Evolutionary conservation across 2,329 filamentous ascomycete species (phyloP).

Genomic region (Lecanoromycetidae sp.): DNA sequence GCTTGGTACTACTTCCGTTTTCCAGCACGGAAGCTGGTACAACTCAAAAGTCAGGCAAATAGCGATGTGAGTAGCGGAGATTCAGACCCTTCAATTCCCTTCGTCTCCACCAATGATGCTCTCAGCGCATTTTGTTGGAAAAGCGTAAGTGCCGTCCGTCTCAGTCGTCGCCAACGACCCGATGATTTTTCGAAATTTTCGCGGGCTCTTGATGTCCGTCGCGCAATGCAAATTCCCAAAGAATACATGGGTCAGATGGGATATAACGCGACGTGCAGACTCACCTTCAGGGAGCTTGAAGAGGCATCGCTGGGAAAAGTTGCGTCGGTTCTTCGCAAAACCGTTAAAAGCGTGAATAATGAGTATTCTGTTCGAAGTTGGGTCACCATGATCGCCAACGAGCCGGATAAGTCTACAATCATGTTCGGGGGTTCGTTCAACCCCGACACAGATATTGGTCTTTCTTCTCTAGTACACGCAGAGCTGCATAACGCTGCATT

Average conservation of each 20-base stretch:
- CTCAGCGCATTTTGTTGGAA: slow-evolving; percentile 43
- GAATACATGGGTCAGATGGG: slow-evolving; percentile 39
- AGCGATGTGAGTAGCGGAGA: too few relatives aligned
- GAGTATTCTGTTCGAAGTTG: slow-evolving; percentile 30
- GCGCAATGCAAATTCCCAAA: slow-evolving; percentile 30
- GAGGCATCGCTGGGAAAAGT: slow-evolving; percentile 26
- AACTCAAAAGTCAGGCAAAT: too few relatives aligned
- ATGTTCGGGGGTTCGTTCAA: slow-evolving; percentile 29
- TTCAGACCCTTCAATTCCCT: too few relatives aligned
- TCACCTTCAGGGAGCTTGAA: slow-evolving; percentile 23
- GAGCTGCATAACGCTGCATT: slow-evolving; percentile 38
- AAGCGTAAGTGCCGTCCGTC: slow-evolving; percentile 31
- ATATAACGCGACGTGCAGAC: slow-evolving; percentile 34
- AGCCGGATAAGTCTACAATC: slow-evolving; percentile 28
- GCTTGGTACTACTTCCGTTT: slow-evolving; percentile 1
- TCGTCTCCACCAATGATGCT: slow-evolving; percentile 43
- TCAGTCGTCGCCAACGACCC: slow-evolving; percentile 24
- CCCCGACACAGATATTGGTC: slow-evolving; percentile 34
- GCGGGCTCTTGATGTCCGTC: slow-evolving; percentile 40
- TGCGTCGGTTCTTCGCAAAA: slow-evolving; percentile 30
- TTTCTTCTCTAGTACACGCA: slow-evolving; percentile 45
- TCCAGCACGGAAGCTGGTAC: too few relatives aligned
- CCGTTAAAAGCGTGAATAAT: slow-evolving; percentile 27
- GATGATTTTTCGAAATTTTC: slow-evolving; percentile 27
- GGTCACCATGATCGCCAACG: slow-evolving; percentile 29